Evolutionary conservation across 2,329 filamentous ascomycete genomes (phyloP).

Genomic region (Calonectria crousiana): DNA sequence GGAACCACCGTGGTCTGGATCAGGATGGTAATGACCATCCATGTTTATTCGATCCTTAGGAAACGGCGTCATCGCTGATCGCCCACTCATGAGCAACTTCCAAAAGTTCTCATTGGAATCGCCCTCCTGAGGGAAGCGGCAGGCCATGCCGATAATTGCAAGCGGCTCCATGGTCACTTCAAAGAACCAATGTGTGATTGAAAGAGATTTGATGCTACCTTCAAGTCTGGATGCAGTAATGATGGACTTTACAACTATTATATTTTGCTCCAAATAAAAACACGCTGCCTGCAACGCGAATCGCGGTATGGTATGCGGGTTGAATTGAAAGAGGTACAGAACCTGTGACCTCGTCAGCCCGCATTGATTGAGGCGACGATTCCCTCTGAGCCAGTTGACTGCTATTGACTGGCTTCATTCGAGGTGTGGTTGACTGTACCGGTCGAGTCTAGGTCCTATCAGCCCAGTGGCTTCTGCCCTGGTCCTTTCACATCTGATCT

Average conservation of each 20-base stretch:
- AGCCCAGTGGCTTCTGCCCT: no score
- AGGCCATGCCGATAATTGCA: slow-evolving; percentile 17
- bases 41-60: slow-evolving; percentile 14
- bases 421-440: background rate
- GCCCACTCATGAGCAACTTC: slow-evolving; percentile 15
- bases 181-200: background rate
- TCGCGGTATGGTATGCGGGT: background rate
- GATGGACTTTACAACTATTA: slow-evolving; percentile 2
- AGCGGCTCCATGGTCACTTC: slow-evolving; percentile 8
- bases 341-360: background rate
- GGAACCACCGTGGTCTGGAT: slow-evolving; percentile 12
- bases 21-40: slow-evolving; percentile 14
- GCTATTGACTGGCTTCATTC: background rate
- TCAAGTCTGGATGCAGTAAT: background rate
- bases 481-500: background rate
- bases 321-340: background rate
- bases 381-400: background rate
- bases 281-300: background rate
- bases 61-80: slow-evolving; percentile 12
- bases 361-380: background rate
- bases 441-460: background rate
- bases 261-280: background rate
- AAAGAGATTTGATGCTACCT: background rate
- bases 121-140: slow-evolving; percentile 13
- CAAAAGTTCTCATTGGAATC: slow-evolving; percentile 19